A percentile compares a stretch with the other conserved stretches of the same genome.
Evolutionary conservation across 116 monocot genomes (phyloP).

Genomic region (Posidonia oceanica): DNA sequence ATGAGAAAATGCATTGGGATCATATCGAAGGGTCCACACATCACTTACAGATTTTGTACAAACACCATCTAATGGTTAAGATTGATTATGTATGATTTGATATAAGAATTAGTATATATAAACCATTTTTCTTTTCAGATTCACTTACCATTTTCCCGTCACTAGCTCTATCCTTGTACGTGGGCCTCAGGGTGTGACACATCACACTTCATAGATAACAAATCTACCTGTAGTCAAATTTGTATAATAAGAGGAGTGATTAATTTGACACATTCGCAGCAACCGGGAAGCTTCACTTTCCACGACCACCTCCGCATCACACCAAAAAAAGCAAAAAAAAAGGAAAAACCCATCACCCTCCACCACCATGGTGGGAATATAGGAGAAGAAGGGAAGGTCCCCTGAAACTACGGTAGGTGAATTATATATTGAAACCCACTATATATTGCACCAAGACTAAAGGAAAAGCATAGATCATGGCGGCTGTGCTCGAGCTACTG

Average conservation of each 20-base stretch:
- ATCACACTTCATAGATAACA: not conserved
- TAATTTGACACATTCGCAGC: not conserved
- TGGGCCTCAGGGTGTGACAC: not conserved
- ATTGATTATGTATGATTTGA: no score
- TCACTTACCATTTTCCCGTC: no score
- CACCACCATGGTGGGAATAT: not conserved
- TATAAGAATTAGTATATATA: no score
- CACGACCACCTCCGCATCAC: not conserved
- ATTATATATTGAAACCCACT: not conserved
- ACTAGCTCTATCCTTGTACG: not conserved
- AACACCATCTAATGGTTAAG: no score
- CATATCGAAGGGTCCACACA: no score
- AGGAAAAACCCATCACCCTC: not conserved
- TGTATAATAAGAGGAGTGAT: not conserved
- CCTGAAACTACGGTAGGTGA: not conserved
- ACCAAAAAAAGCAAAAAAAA: no score
- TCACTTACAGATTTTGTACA: no score
- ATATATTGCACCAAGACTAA: not conserved
- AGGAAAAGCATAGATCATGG: conserved; percentile 1
- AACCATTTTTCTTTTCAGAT: no score
- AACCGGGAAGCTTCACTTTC: not conserved
- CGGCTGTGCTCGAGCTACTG: not conserved
- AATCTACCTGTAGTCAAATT: not conserved
- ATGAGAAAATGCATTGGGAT: no score
- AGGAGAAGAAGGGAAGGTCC: not conserved